Evolutionary conservation across 1,284 basidiomycete genomes (phyloP).

Genomic region (Thecaphora thlaspeos): DNA sequence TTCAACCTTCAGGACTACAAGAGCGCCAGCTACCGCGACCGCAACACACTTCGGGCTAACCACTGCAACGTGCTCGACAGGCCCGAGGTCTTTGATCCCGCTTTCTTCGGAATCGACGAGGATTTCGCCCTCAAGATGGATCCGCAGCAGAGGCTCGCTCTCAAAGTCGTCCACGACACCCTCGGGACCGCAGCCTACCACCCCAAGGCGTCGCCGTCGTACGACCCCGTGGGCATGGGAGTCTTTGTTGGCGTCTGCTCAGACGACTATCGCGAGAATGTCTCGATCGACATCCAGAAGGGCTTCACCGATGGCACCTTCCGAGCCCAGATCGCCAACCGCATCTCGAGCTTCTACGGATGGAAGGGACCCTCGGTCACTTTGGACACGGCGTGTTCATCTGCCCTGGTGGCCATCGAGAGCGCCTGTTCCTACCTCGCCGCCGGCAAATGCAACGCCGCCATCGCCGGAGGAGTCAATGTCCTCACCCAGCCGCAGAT

Average conservation of each 20-base stretch:
- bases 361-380: constrained; percentile 33
- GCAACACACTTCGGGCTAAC: constrained; percentile 37
- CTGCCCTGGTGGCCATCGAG: constrained; percentile 37
- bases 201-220: constrained; percentile 1
- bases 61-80: constrained; percentile 22
- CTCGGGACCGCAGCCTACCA: constrained; percentile 24
- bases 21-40: constrained; percentile 28
- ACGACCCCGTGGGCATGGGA: constrained; percentile 8
- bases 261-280: constrained; percentile 38
- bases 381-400: constrained; percentile 37
- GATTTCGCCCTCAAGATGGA: constrained; percentile 20
- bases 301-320: constrained; percentile 22
- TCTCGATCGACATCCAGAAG: constrained; percentile 23
- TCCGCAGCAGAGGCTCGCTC: constrained; percentile 34
- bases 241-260: constrained; percentile 13
- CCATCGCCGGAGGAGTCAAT: constrained; percentile 37
- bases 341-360: constrained; percentile 24
- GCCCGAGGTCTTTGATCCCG: constrained; percentile 24
- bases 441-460: constrained; percentile 13
- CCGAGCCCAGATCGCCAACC: constrained; percentile 26
- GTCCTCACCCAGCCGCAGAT: constrained; percentile 41
- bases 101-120: constrained; percentile 7
- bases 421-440: constrained; percentile 28
- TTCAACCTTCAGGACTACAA: constrained; percentile 37
- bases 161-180: constrained; percentile 21